A percentile compares a stretch with the other conserved stretches of the same genome.
Evolutionary conservation across 805 yeast genomes (phyloP).

Genomic region (Deakozyma indianensis): DNA sequence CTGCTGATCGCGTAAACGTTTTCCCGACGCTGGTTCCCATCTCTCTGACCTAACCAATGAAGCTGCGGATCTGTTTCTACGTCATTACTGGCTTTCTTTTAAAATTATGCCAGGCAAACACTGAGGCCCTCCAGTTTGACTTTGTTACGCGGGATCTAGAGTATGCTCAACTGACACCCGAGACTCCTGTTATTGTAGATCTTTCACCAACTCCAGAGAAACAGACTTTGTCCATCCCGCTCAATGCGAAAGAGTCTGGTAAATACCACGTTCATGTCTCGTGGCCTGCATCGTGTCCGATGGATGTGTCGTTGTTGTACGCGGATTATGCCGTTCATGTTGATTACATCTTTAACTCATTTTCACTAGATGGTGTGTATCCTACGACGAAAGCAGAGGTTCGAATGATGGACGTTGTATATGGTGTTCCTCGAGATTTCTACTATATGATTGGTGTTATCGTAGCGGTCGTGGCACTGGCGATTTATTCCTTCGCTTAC

Average conservation of each 20-base stretch:
- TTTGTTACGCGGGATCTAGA: not conserved
- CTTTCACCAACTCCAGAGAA: not conserved
- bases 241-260: conserved; percentile 5
- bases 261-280: conserved; percentile 18
- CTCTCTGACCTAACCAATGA: too few relatives aligned
- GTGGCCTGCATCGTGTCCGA: conserved; percentile 23
- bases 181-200: not conserved
- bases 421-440: conserved; percentile 2
- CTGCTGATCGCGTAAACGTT: too few relatives aligned
- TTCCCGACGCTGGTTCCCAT: too few relatives aligned
- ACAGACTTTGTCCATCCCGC: not conserved
- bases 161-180: not conserved
- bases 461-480: conserved; percentile 2
- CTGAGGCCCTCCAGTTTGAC: not conserved
- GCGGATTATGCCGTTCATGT: conserved; percentile 4
- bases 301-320: conserved; percentile 12
- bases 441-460: not conserved
- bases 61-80: too few relatives aligned
- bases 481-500: not conserved
- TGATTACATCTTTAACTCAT: not conserved
- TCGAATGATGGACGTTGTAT: not conserved
- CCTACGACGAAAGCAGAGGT: not conserved
- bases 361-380: not conserved
- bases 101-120: not conserved
- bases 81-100: too few relatives aligned